Base-by-base conservation (phyloP, 805 yeast genomes). In the Candida insectorum region DNA sequence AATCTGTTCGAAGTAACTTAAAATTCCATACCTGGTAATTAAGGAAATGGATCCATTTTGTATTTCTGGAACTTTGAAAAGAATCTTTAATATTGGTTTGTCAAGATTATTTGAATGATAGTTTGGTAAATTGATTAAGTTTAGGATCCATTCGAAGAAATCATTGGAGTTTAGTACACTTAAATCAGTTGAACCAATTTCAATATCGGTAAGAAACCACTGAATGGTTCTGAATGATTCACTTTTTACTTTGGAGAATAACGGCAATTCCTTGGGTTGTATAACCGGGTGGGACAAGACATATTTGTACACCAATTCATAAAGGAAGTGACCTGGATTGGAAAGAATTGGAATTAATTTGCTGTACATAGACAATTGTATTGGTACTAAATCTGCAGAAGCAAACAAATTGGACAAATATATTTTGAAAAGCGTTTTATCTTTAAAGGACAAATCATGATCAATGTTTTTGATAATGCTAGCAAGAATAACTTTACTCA, bases 271-370 rank as follows among this genome's bases (percentile, higher is more conserved):
- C 33, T 45, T 50, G 5, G 49, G 33, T 39, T 59, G 59, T 29
- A 72, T 49, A 11, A 51, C 53, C 3, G 85, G 80, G 24, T 75
- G 73, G 4, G 75, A 60, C 23, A 86, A 60, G 8, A 88, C 66
- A 71, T 79, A 86, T 38, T 81, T 72, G 46, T 69, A 76, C 0
- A 77, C 75, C 44, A 77, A 76, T 42, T 88, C 96, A 54, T 81
- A 85, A 14, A 91, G 54, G 45, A 69, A 71, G 41, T 85, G 91
- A 0, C 79, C 76, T 0, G 97, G 96, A 40, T 80, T 77, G 5
- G 68, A 54, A 37, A 85, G 52, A 2, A 85, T 63, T 3, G 76
- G 73, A 4, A 77, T 59, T 24, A 87, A 52, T 32, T 73, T 69
- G 1, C 86, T 72, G 24, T 80, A 55, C 34, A 77, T 51, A 12